These are phyloP conservation scores for Aspergillus tubingensis DNA, from an alignment of 2,329 filamentous ascomycete genomes.

Conservation along the genomic window DNA sequence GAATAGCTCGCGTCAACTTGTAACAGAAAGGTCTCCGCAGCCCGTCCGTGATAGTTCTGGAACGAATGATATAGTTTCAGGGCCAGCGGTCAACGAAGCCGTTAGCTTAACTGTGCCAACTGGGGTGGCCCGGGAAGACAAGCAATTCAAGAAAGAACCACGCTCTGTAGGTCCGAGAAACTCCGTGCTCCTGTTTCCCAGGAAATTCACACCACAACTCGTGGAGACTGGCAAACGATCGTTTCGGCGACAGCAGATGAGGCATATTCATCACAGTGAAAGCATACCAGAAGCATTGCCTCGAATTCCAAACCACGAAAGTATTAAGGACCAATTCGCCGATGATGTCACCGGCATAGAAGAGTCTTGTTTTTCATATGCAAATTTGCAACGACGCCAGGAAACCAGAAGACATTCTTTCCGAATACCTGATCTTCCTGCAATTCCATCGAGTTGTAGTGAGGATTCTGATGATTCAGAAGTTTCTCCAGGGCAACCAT, in stretches of 20 bases:
- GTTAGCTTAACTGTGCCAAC: background rate
- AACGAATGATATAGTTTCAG: background rate
- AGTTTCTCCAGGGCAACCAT: conserved; percentile 49
- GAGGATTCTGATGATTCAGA: conserved; percentile 47
- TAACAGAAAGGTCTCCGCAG: background rate
- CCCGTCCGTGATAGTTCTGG: background rate
- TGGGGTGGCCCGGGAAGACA: conserved; percentile 15
- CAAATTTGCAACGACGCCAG: conserved; percentile 42
- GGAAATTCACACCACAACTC: conserved; percentile 35
- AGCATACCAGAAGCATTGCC: background rate
- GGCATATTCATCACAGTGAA: conserved; percentile 39
- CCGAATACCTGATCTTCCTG: conserved; percentile 61
- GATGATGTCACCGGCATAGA: background rate
- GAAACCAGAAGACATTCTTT: conserved; percentile 56
- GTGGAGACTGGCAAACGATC: conserved; percentile 37
- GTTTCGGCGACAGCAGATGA: conserved; percentile 28
- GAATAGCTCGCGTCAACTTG: background rate
- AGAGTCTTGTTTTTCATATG: conserved; percentile 50
- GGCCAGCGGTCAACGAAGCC: background rate
- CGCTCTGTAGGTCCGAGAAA: background rate
- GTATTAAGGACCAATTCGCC: background rate
- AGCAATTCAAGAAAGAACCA: background rate
- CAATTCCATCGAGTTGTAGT: conserved; percentile 63
- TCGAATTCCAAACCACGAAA: conserved; percentile 1
- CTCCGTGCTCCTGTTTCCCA: conserved; percentile 12